A percentile compares a stretch with the other conserved stretches of the same genome.
phyloP scores from a whole-genome alignment of 1,139 yeast species.

The Spencermartinsiella ligniputridi region DNA sequence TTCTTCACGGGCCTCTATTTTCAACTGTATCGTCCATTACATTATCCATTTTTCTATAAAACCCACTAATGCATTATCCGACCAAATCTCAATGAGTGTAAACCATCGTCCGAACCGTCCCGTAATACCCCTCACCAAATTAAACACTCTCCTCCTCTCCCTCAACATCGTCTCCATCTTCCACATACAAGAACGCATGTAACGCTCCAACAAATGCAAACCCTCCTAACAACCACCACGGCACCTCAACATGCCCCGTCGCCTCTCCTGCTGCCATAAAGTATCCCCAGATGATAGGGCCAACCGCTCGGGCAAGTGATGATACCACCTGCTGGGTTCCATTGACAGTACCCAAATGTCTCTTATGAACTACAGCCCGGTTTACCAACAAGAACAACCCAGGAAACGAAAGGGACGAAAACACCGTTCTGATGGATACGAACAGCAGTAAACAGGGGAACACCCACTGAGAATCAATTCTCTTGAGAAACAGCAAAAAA shows the following conservation, averaged over 20 bases:
- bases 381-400: slow-evolving; percentile 29
- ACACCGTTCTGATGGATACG: slow-evolving; percentile 16
- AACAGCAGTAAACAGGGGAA: slow-evolving; percentile 8
- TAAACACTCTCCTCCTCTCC: neutral
- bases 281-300: slow-evolving; percentile 57
- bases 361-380: slow-evolving; percentile 29
- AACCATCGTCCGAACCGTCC: no score
- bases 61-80: no score
- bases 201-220: slow-evolving; percentile 18
- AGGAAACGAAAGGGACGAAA: slow-evolving; percentile 28
- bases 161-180: slow-evolving; percentile 10
- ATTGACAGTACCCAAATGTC: slow-evolving; percentile 32
- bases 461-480: slow-evolving; percentile 12
- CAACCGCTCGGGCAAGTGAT: slow-evolving; percentile 54
- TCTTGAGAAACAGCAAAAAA: slow-evolving; percentile 42
- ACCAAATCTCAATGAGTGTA: no score
- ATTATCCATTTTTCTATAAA: no score
- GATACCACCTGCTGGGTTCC: slow-evolving; percentile 37
- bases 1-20: no score
- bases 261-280: slow-evolving; percentile 48
- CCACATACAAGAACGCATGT: neutral
- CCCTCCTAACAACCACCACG: slow-evolving; percentile 47
- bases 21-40: no score
- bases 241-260: slow-evolving; percentile 43
- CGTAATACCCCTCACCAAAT: neutral